Base-by-base conservation (phyloP, 306 rosid species). In the Fragaria nilgerrensis region DNA sequence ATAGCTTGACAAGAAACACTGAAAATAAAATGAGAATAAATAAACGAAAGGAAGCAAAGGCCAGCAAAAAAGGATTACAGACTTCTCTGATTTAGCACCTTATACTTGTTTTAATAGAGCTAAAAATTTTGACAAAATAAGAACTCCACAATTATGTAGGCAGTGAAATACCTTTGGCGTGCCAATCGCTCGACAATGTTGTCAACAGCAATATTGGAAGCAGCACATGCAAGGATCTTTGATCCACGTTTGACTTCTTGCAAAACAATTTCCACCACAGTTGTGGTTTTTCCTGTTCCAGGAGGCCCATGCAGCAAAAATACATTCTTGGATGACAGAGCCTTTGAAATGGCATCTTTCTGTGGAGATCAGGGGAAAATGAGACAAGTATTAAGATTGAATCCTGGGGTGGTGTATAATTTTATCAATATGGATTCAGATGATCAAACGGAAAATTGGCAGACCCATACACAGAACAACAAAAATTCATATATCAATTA, bases 241-340 rank as follows among this genome's bases (percentile, higher is more conserved):
- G 97, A 90, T 79, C 97, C 99, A 78, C 94, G 93, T 80, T 95
- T 92, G 65, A 95, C 92, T 88, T 95, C 99, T 89, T 92, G 97
- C 82, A 95, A 82, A 82, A 95, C 88, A 79, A 95, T 90, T 87
- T 95, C 99, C 77, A 95, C 99, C 61, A 95, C 99, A 25, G 99
- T 89, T 16, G 99, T 95, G 49, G 99, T 95, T 84, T 92, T 95
- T 78, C 99, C 99, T 0, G 99, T 95, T 84, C 99, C 99, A 82
- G 99, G 99, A 71, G 97, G 99, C 44, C 97, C 99, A 72, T 95
- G 99, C 77, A 95, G 88, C 90, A 92, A 85, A 88, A 92, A 95
- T 61, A 88, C 90, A 66, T 90, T 84, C 85, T 90, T 95, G 66
- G 97, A 90, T 15, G 97, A 90, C 44, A 95, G 79, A 73, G 98